phyloP scores from a whole-genome alignment of 352 stramenopile genomes.

The Pythium aquatile region DNA sequence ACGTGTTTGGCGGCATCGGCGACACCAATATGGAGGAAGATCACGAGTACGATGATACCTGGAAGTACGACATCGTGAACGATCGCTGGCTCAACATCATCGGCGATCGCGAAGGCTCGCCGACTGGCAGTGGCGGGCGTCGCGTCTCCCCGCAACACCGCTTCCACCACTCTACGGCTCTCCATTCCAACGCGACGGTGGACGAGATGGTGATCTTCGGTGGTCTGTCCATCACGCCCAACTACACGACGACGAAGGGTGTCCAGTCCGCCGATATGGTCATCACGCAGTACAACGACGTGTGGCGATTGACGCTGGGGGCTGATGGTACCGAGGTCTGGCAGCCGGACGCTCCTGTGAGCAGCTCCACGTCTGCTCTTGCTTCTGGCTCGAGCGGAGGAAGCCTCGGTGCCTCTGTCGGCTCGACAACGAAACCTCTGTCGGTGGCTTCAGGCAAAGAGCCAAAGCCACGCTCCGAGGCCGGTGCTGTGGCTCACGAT shows the following conservation, averaged over 20 bases:
- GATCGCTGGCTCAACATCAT: slow-evolving; percentile 8
- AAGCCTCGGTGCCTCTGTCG: not conserved
- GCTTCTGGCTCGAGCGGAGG: not conserved
- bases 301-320: slow-evolving; percentile 33
- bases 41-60: slow-evolving; percentile 75
- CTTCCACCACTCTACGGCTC: slow-evolving; percentile 26
- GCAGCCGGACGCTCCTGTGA: slow-evolving; percentile 32
- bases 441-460: not conserved
- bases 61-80: slow-evolving; percentile 28
- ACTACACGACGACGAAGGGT: not conserved
- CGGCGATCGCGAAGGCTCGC: not conserved
- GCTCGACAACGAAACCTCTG: not conserved
- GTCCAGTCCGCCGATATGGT: slow-evolving; percentile 8
- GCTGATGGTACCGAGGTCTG: slow-evolving; percentile 27
- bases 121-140: not conserved
- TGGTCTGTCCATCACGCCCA: slow-evolving; percentile 22
- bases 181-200: slow-evolving; percentile 24
- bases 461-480: slow-evolving; percentile 48
- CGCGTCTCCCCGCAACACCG: slow-evolving; percentile 14
- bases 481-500: slow-evolving; percentile 44
- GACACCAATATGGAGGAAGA: slow-evolving; percentile 34
- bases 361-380: not conserved
- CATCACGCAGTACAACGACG: slow-evolving; percentile 31
- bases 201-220: slow-evolving; percentile 30
- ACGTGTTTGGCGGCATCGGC: slow-evolving; percentile 63